Evolutionary conservation across 2,329 filamentous ascomycete genomes (phyloP).

Genomic region (Beauveria sp.): DNA sequence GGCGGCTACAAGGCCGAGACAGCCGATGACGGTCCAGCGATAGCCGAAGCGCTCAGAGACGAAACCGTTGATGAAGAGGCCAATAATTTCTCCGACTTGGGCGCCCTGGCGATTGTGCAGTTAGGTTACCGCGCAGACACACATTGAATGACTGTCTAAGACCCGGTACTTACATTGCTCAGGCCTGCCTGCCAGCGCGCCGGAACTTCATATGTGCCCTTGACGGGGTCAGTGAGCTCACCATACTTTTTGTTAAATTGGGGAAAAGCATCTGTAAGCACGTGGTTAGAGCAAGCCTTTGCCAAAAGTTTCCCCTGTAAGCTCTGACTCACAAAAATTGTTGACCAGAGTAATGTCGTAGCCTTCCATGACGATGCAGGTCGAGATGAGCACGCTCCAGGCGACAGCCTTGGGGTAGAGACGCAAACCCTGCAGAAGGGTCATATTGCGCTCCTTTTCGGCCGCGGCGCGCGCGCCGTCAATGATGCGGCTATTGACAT

Average conservation of each 20-base stretch:
- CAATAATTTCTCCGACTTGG: constrained; percentile 57
- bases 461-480: constrained; percentile 36
- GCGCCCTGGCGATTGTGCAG: constrained; percentile 33
- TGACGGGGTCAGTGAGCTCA: background rate
- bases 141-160: background rate
- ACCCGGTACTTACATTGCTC: constrained; percentile 35
- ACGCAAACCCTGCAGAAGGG: constrained; percentile 64
- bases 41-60: constrained; percentile 62
- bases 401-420: constrained; percentile 81
- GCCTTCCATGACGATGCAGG: constrained; percentile 85
- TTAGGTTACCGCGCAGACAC: background rate
- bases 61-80: constrained; percentile 58
- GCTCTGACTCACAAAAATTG: constrained; percentile 56
- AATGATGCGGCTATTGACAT: constrained; percentile 24
- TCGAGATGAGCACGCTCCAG: constrained; percentile 83
- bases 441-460: constrained; percentile 62
- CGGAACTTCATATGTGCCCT: constrained; percentile 45
- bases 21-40: constrained; percentile 54
- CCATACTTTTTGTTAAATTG: constrained; percentile 54
- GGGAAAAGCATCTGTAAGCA: constrained; percentile 39
- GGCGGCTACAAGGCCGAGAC: constrained; percentile 43
- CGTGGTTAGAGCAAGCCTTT: background rate
- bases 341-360: constrained; percentile 77
- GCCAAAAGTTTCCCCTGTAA: background rate
- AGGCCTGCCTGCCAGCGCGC: constrained; percentile 56